These are phyloP conservation scores for Candida wancherniae DNA, from an alignment of 805 yeast genomes.

Conservation along the genomic window DNA sequence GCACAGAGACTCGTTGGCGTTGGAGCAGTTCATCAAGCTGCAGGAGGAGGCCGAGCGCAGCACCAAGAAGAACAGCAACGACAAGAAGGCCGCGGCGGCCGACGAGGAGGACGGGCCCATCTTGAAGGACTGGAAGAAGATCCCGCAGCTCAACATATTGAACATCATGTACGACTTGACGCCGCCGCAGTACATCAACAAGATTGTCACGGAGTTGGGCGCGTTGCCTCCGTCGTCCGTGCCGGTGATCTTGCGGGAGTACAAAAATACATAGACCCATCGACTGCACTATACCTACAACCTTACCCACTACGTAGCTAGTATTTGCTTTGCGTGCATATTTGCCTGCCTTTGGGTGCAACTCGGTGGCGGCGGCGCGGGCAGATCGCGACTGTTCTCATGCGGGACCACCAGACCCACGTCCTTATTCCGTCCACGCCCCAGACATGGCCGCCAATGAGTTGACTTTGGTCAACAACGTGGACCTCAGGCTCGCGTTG, in stretches of 20 bases:
- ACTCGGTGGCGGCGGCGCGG: no score
- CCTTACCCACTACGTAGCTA: no score
- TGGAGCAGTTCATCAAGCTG: slow-evolving; percentile 55
- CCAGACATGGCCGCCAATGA: slow-evolving; percentile 35
- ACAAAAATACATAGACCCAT: slow-evolving; percentile 44
- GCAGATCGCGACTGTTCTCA: no score
- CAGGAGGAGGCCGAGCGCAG: slow-evolving; percentile 27
- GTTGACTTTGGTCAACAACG: slow-evolving; percentile 61
- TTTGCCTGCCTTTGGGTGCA: no score
- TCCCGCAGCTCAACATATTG: slow-evolving; percentile 63
- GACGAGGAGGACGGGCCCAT: slow-evolving; percentile 29
- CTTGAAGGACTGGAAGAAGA: slow-evolving; percentile 58
- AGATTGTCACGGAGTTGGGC: slow-evolving; percentile 93
- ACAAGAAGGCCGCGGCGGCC: slow-evolving; percentile 13
- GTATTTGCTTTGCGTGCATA: no score
- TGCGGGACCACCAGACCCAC: no score
- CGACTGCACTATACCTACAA: no score
- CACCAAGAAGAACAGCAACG: slow-evolving; percentile 21
- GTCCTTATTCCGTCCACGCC: no score
- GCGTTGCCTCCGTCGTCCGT: slow-evolving; percentile 97
- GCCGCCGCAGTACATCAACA: slow-evolving; percentile 89
- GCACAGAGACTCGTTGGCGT: slow-evolving; percentile 54
- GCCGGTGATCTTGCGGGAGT: slow-evolving; percentile 93
- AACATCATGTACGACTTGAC: slow-evolving; percentile 91
- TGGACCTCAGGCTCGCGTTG: slow-evolving; percentile 75